phyloP scores from a whole-genome alignment of 129 eudicot species.

The Saussurea involucrata region DNA sequence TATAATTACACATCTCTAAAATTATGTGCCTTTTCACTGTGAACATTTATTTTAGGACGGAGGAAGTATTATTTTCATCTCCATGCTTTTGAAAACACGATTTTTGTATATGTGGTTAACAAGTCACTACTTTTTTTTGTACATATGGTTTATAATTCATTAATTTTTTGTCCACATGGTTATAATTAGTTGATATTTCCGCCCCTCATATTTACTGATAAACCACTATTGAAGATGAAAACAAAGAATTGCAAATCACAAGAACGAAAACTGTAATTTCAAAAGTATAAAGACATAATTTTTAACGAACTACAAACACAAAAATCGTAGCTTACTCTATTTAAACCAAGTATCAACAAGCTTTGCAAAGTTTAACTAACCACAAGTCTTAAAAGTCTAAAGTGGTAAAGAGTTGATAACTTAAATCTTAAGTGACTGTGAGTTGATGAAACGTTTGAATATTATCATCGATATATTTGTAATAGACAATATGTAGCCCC shows the following conservation, averaged over 20 bases:
- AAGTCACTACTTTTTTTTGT: not conserved
- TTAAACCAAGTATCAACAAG: not conserved
- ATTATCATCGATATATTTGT: too few species aligned
- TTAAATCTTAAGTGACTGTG: not conserved
- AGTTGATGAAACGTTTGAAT: too few species aligned
- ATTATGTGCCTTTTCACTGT: too few species aligned
- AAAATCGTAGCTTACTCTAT: not conserved
- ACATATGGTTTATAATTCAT: not conserved
- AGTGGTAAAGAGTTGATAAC: not conserved
- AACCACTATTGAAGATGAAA: not conserved
- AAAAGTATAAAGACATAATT: not conserved
- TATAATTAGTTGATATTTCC: not conserved
- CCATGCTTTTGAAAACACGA: too few species aligned
- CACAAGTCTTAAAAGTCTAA: not conserved
- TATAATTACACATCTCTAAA: too few species aligned
- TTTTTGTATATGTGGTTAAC: too few species aligned
- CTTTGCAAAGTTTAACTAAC: not conserved
- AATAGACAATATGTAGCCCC: too few species aligned
- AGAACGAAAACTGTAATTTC: too few species aligned
- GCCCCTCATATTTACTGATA: not conserved
- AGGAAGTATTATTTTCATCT: too few species aligned
- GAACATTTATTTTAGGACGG: too few species aligned
- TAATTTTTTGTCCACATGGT: not conserved
- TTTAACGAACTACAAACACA: not conserved
- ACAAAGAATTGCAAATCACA: not conserved